phyloP scores from a whole-genome alignment of 495 filamentous ascomycete genomes.

The Hypoxylon fuscum region DNA sequence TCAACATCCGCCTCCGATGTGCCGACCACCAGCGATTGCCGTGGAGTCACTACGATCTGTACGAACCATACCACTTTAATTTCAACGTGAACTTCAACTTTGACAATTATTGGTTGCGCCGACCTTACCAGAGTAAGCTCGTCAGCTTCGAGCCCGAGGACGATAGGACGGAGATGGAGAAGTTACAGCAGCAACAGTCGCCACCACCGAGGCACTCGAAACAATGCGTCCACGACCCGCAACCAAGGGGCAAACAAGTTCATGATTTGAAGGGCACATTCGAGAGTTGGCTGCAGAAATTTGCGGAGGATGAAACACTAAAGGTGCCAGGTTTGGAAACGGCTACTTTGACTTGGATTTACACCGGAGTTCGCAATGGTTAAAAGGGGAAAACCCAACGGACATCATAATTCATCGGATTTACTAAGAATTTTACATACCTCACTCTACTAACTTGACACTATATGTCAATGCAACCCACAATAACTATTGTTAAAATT shows the following conservation, averaged over 20 bases:
- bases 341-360: conserved; percentile 44
- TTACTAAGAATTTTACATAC: neutral
- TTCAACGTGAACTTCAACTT: conserved; percentile 60
- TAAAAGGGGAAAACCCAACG: conserved; percentile 1
- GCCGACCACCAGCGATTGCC: conserved; percentile 26
- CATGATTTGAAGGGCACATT: conserved; percentile 43
- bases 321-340: conserved; percentile 39
- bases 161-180: conserved; percentile 41
- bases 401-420: neutral
- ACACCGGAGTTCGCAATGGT: conserved; percentile 31
- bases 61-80: conserved; percentile 60
- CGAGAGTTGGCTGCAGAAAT: conserved; percentile 38
- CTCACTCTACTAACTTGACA: neutral
- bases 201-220: conserved; percentile 27
- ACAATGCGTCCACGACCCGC: conserved; percentile 33
- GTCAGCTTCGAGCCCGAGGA: conserved; percentile 54
- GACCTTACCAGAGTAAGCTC: conserved; percentile 55
- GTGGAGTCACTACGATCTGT: conserved; percentile 43
- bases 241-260: conserved; percentile 39
- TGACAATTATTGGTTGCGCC: conserved; percentile 52
- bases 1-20: conserved; percentile 52
- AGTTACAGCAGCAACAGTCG: neutral
- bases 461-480: too few relatives aligned
- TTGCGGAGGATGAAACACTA: conserved; percentile 25
- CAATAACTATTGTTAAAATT: too few relatives aligned